These are phyloP conservation scores for Cordyceps fumosorosea DNA, from an alignment of 2,329 filamentous ascomycete species.

Conservation along the genomic window DNA sequence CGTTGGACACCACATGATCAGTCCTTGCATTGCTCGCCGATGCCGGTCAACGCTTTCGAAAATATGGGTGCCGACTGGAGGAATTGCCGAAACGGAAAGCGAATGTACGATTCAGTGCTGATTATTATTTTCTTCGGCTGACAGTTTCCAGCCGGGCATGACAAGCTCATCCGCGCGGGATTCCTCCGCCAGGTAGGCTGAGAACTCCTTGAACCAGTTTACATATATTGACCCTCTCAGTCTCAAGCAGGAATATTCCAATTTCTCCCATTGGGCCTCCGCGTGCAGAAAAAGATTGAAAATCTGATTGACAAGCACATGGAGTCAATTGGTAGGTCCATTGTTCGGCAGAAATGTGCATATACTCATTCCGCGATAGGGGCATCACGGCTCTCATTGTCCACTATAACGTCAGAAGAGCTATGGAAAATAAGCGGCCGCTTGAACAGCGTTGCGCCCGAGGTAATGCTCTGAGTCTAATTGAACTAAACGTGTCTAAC, in stretches of 20 bases:
- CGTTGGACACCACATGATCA: not conserved
- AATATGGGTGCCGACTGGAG: slow-evolving; percentile 73
- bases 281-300: slow-evolving; percentile 86
- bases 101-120: slow-evolving; percentile 37
- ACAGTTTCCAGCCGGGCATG: slow-evolving; percentile 49
- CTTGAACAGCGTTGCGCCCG: slow-evolving; percentile 62
- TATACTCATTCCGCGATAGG: slow-evolving; percentile 34
- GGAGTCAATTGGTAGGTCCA: slow-evolving; percentile 55
- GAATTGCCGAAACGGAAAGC: slow-evolving; percentile 51
- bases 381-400: slow-evolving; percentile 75
- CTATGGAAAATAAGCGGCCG: slow-evolving; percentile 83
- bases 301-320: slow-evolving; percentile 83
- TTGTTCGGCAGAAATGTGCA: not conserved
- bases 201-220: not conserved
- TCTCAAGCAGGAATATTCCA: slow-evolving; percentile 90
- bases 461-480: slow-evolving; percentile 43
- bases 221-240: slow-evolving; percentile 31
- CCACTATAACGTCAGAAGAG: slow-evolving; percentile 76
- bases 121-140: slow-evolving; percentile 11
- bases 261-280: slow-evolving; percentile 75
- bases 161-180: slow-evolving; percentile 62
- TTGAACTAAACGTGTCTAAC: slow-evolving; percentile 18
- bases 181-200: slow-evolving; percentile 62
- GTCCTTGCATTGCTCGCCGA: slow-evolving; percentile 26
- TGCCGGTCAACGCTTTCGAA: slow-evolving; percentile 49